Conservation (phyloP, 2,329 filamentous ascomycete genomes). For the Xylaria polymorpha region DNA sequence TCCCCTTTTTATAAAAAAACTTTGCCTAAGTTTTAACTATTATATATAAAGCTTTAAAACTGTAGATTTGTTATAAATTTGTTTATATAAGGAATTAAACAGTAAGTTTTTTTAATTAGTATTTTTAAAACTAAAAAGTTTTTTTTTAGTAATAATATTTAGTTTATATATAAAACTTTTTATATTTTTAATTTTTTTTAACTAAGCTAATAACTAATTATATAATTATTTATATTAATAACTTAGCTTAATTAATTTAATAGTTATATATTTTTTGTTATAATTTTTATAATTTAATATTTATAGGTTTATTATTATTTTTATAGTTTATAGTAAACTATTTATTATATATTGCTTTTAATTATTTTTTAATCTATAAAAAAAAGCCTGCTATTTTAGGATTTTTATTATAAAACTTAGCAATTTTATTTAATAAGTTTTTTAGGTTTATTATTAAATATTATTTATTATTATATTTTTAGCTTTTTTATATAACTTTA, state of each 20-base stretch:
- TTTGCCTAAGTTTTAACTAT: not conserved
- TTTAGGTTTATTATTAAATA: not conserved
- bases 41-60: not conserved
- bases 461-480: slow-evolving; percentile 10
- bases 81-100: not conserved
- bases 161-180: not conserved
- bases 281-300: not conserved
- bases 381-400: not conserved
- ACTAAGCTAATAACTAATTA: not conserved
- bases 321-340: no score
- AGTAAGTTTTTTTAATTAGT: slow-evolving; percentile 1
- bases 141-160: not conserved
- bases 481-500: not conserved
- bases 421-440: not conserved
- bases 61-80: not conserved
- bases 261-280: not conserved
- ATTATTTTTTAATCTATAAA: not conserved
- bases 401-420: not conserved
- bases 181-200: slow-evolving; percentile 7
- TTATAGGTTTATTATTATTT: not conserved
- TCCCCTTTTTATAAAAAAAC: not conserved
- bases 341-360: not conserved
- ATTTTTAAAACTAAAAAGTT: slow-evolving; percentile 1
- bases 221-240: not conserved
- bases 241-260: not conserved